Base-by-base conservation (phyloP, 176 grass and related monocot species). In the Olyra latifolia region DNA sequence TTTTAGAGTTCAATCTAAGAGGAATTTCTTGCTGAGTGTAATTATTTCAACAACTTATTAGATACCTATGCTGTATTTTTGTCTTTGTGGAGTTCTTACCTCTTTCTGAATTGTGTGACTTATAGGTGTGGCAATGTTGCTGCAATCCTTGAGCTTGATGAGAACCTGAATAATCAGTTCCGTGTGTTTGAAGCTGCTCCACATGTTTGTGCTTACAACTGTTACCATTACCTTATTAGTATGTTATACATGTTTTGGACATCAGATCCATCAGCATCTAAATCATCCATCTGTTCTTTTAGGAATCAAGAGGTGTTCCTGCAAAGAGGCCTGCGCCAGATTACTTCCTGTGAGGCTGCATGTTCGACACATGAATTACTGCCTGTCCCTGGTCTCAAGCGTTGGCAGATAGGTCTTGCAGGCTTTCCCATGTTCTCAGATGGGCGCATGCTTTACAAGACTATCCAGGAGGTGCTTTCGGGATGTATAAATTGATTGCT, bases 91-190 rank as follows among this genome's bases (percentile, higher is more conserved):
- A 74, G 54, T 74, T 53, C 32, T 77, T 28, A 70, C 16, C 55
- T 74, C 29, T 44, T 43, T 23, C 35, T 38, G 65, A 81, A 19
- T 69, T 77, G 4, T 70, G n/a, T 79, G 61, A 42, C 30, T 76
- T 94, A 17, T 76, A 99, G 96, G 83, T 99, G 96, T 82, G 96
- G 96, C 58, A 99, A 99, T 90, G 93, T 99, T 40, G 96, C 96
- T 89, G 96, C 96, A 80, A 99, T 99, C 79, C 91, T 99, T 28
- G 96, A 93, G 88, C 81, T 99, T 87, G 93, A 95, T 61, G 93
- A 95, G 90, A 99, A 93, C 83, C 82, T 99, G 38, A 86, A 88
- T 71, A 93, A 95, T 82, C 71, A 95, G 75, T 99, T 99, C 60
- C 83, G 90, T 1, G 96, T 99, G 27, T 99, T 99, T 84, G 96